Conservation (phyloP, 768 basidiomycete species). For the Coprinopsis cinerea region DNA sequence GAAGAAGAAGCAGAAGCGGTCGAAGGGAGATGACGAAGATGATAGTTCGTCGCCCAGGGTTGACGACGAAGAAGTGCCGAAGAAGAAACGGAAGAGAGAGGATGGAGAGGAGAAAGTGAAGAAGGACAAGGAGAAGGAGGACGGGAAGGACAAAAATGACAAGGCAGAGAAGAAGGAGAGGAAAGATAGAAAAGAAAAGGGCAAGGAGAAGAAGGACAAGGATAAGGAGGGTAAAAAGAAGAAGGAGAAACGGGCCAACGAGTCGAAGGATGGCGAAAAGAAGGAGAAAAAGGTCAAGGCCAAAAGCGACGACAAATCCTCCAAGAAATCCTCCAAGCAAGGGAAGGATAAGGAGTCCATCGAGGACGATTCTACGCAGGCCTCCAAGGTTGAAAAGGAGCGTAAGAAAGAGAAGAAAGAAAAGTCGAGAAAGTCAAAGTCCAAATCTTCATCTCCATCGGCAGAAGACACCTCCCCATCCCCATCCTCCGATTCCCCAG, state of each 20-base stretch:
- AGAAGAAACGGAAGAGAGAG: slow-evolving; percentile 12
- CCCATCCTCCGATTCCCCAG: too few species aligned
- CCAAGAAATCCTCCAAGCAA: neutral
- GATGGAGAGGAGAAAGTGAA: slow-evolving; percentile 14
- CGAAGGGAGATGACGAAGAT: too few species aligned
- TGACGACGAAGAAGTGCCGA: slow-evolving; percentile 1
- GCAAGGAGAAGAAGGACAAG: slow-evolving; percentile 9
- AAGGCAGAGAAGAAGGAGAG: slow-evolving; percentile 12
- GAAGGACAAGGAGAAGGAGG: slow-evolving; percentile 12
- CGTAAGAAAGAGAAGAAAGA: neutral
- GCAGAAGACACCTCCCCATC: too few species aligned
- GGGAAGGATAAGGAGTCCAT: slow-evolving; percentile 1
- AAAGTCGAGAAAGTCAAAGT: slow-evolving; percentile 5
- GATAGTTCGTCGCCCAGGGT: neutral
- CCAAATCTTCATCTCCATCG: too few species aligned
- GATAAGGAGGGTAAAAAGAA: slow-evolving; percentile 10
- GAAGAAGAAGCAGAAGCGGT: too few species aligned
- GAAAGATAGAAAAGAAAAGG: neutral
- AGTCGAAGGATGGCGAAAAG: slow-evolving; percentile 15
- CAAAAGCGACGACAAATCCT: neutral
- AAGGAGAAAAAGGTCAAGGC: slow-evolving; percentile 11
- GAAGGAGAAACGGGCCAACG: neutral
- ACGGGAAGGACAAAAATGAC: slow-evolving; percentile 11
- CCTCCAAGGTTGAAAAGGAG: neutral
- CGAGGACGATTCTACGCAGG: too few species aligned